Evolutionary conservation across 164 flowering plant genomes (phyloP).

Genomic region (Akebia trifoliata): DNA sequence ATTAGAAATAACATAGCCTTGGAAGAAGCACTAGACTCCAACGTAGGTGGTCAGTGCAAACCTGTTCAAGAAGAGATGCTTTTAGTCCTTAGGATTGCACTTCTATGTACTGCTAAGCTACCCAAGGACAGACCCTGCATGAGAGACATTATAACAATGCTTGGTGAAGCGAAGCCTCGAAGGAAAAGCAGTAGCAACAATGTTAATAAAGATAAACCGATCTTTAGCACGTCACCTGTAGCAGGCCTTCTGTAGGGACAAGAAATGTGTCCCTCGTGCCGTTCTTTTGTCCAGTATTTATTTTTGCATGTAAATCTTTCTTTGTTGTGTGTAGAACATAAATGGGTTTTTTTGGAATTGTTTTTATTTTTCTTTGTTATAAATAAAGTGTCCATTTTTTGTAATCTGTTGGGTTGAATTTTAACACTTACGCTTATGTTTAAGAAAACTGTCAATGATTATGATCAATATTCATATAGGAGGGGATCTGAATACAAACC

Average conservation of each 20-base stretch:
- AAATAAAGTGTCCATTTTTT: no score
- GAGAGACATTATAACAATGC: constrained; percentile 88
- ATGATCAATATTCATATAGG: no score
- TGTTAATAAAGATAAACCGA: constrained; percentile 47
- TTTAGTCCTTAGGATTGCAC: constrained; percentile 73
- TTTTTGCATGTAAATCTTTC: no score
- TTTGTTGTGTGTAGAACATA: no score
- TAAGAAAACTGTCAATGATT: no score
- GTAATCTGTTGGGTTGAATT: no score
- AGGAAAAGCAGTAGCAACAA: constrained; percentile 61
- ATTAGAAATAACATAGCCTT: constrained; percentile 40
- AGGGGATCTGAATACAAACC: no score
- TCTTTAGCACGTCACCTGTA: constrained; percentile 67
- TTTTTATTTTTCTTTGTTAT: no score
- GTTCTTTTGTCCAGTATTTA: no score
- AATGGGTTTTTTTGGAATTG: no score
- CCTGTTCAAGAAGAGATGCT: constrained; percentile 93
- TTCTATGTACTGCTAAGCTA: constrained; percentile 80
- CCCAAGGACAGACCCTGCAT: constrained; percentile 95
- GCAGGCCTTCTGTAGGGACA: constrained; percentile 42
- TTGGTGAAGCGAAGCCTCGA: constrained; percentile 88
- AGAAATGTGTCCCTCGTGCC: no score
- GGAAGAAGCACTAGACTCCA: constrained; percentile 68
- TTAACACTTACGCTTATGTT: no score
- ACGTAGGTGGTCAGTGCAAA: constrained; percentile 51